Percentiles rank a stretch among this genome's conserved stretches.
These are phyloP conservation scores for Candida ulmi DNA, from an alignment of 805 yeast species.

Conservation along the genomic window DNA sequence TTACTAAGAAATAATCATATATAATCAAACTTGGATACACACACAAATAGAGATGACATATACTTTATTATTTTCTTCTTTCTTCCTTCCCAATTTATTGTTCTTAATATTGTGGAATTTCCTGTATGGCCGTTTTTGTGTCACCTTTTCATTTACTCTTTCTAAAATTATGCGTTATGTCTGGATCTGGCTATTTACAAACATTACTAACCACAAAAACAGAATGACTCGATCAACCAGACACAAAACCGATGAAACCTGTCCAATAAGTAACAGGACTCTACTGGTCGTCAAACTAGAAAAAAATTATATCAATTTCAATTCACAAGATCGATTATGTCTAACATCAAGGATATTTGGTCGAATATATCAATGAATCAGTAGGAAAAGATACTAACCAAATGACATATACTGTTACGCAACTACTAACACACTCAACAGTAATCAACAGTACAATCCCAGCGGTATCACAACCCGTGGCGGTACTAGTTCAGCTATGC, in stretches of 20 bases:
- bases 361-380: too few species aligned
- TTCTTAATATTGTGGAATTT: too few species aligned
- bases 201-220: not conserved
- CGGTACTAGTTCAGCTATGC: not conserved
- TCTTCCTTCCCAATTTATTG: not conserved
- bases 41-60: not conserved
- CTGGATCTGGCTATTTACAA: too few species aligned
- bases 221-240: too few species aligned
- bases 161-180: too few species aligned
- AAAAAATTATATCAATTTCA: too few species aligned
- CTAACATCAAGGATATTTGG: too few species aligned
- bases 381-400: not conserved
- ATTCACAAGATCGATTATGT: too few species aligned
- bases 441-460: constrained; percentile 8
- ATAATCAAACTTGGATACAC: not conserved
- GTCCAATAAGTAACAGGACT: too few species aligned
- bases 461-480: constrained; percentile 15
- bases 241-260: too few species aligned
- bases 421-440: not conserved
- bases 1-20: constrained; percentile 37
- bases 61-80: too few species aligned
- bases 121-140: not conserved
- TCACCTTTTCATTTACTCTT: not conserved
- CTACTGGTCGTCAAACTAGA: too few species aligned
- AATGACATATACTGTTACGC: not conserved